Conservation (phyloP, 495 filamentous ascomycete species). For the Podospora australis region DNA sequence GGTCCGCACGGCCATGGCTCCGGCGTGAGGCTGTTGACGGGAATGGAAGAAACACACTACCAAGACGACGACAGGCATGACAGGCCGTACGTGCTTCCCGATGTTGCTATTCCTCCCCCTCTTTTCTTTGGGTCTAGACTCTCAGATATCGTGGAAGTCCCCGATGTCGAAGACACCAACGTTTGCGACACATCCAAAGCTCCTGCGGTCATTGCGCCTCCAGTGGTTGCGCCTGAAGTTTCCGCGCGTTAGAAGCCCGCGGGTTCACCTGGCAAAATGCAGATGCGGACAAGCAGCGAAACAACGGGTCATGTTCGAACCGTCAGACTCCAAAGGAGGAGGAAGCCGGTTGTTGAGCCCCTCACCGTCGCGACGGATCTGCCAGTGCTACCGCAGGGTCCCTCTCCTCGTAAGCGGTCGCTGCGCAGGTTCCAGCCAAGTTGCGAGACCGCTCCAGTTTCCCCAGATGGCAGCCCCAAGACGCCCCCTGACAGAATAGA, state of each 20-base stretch:
- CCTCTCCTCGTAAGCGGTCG: constrained; percentile 36
- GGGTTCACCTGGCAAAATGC: too few relatives aligned
- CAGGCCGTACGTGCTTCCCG: constrained; percentile 40
- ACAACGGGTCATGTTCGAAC: constrained; percentile 16
- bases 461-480: neutral
- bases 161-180: constrained; percentile 11
- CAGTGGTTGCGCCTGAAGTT: neutral
- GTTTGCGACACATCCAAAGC: too few relatives aligned
- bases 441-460: constrained; percentile 12
- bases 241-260: neutral
- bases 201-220: constrained; percentile 7
- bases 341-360: constrained; percentile 3
- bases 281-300: constrained; percentile 1
- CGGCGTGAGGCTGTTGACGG: constrained; percentile 47
- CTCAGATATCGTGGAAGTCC: neutral
- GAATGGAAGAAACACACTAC: constrained; percentile 38
- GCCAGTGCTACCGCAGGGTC: constrained; percentile 39
- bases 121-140: constrained; percentile 12
- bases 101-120: constrained; percentile 25
- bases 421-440: constrained; percentile 21
- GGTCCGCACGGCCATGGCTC: constrained; percentile 25
- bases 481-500: constrained; percentile 3
- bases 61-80: constrained; percentile 14
- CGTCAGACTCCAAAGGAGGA: constrained; percentile 43
- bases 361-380: constrained; percentile 14